Base-by-base conservation (phyloP, 208 protist genomes). In the Balamuthia mandrillaris region DNA sequence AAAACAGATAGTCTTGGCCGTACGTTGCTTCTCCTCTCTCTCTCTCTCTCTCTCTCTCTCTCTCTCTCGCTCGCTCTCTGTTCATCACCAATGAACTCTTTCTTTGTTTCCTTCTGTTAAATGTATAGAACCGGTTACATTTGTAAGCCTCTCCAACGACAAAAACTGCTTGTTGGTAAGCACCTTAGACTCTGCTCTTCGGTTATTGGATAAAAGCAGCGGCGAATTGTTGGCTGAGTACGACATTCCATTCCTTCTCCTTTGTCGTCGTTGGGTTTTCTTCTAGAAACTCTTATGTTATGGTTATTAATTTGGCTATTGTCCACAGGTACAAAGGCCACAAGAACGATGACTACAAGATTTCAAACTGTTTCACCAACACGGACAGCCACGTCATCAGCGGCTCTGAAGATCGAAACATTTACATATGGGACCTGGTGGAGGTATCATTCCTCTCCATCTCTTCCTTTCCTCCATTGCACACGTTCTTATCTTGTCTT, bases 371-470 rank as follows among this genome's bases (percentile, higher is more conserved):
- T 29, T 58, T 88, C 60, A 45, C 60, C 33, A 51, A 39, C 47
- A 63, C 70, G 16, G 85, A 88, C 52, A 33, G 54, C 27, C 29
- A 87, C 58, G 85, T 88, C 21, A 58, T 74, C 29, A 86, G 68
- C 49, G 85, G 85, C 7, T 88, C 85, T 5, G 85, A 88, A 56
- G 85, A 88, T 42, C 24, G 37, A 42, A 12, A n/a, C 0, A 86
- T 88, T 21, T 77, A 49, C 74, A 47, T 87, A 16, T 88, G 85
- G 85, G 51, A 66, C 83, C 85, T 88, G n/a, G 85, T 81, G 37
- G 72, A 81, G 18, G 72, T 33, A 81, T 21, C 37, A 0, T 0
- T n/a, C 21, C 9, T 3, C 45, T 14, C 27, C 51, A 3, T 1
- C 3, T 6, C 24, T 2, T 4, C 2, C 29, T 70, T 14, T 27